These are phyloP conservation scores for Blepharisma undulans DNA, from an alignment of 169 alveolate genomes.

Conservation along the genomic window DNA sequence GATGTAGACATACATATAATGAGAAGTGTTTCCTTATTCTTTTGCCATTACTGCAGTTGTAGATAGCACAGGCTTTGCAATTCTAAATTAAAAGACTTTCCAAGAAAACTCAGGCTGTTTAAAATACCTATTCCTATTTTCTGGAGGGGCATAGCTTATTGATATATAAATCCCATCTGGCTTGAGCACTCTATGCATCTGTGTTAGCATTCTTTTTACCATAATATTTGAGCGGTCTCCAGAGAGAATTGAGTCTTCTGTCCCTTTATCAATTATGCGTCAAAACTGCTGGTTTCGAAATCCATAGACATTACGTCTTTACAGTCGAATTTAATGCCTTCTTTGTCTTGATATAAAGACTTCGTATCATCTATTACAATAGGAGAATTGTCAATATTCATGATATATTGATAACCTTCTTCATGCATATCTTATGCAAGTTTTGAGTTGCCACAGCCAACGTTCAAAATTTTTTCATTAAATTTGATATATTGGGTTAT, in stretches of 20 bases:
- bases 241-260: conserved; percentile 89
- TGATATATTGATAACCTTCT: conserved; percentile 86
- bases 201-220: not conserved
- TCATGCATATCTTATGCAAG: conserved; percentile 89
- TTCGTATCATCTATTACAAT: conserved; percentile 45
- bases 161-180: not conserved
- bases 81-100: conserved; percentile 48
- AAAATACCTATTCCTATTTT: not conserved
- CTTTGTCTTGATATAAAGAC: conserved; percentile 44
- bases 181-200: conserved; percentile 15
- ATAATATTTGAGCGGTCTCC: conserved; percentile 86
- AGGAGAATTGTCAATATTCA: conserved; percentile 86
- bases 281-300: conserved; percentile 79
- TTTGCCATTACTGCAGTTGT: conserved; percentile 53
- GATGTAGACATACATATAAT: conserved; percentile 60
- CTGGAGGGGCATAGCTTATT: conserved; percentile 12
- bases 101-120: conserved; percentile 52
- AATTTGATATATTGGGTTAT: conserved; percentile 80
- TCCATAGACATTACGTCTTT: conserved; percentile 86
- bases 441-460: conserved; percentile 92
- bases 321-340: conserved; percentile 58
- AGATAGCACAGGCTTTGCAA: conserved; percentile 64
- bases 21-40: conserved; percentile 57
- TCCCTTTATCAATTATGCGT: conserved; percentile 90
- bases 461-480: conserved; percentile 74